phyloP scores from a whole-genome alignment of 768 basidiomycete species.

The Podaxis pistillaris region DNA sequence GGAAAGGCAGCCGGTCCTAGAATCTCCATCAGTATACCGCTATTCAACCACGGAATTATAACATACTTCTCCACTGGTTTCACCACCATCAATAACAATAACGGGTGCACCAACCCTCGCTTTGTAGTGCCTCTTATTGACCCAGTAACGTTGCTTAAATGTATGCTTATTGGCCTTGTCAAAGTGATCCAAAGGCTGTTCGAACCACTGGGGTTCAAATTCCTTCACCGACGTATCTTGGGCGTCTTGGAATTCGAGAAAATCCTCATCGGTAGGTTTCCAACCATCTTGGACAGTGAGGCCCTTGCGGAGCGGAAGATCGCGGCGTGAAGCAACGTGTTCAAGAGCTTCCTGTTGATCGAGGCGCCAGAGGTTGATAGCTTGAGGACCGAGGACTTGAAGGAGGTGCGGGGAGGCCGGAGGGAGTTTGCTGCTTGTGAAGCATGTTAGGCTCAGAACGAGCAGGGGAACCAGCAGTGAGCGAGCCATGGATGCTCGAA shows the following conservation, averaged over 20 bases:
- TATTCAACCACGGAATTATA: not conserved
- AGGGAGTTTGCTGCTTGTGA: not conserved
- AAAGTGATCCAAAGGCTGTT: slow-evolving; percentile 87
- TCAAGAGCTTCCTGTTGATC: slow-evolving; percentile 25
- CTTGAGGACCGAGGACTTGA: slow-evolving; percentile 48
- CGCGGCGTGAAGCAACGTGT: slow-evolving; percentile 17
- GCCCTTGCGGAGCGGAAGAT: slow-evolving; percentile 18
- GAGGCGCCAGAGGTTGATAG: slow-evolving; percentile 65
- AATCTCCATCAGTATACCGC: not conserved
- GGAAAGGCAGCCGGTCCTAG: slow-evolving; percentile 51
- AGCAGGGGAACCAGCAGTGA: not conserved
- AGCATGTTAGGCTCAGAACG: not conserved
- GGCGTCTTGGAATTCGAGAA: not conserved
- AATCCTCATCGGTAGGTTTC: slow-evolving; percentile 17
- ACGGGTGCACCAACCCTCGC: slow-evolving; percentile 75
- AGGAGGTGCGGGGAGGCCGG: slow-evolving; percentile 16
- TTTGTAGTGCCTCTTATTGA: slow-evolving; percentile 79
- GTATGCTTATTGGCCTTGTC: slow-evolving; percentile 50
- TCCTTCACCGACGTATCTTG: slow-evolving; percentile 21
- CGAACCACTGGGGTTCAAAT: slow-evolving; percentile 68
- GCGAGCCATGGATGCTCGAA: slow-evolving; percentile 3
- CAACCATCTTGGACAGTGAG: slow-evolving; percentile 22
- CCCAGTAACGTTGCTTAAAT: slow-evolving; percentile 91
- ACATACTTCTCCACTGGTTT: slow-evolving; percentile 79
- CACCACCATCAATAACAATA: slow-evolving; percentile 89